These are phyloP conservation scores for Pythium rhizo-oryzae DNA, from an alignment of 352 stramenopile genomes.

Conservation along the genomic window DNA sequence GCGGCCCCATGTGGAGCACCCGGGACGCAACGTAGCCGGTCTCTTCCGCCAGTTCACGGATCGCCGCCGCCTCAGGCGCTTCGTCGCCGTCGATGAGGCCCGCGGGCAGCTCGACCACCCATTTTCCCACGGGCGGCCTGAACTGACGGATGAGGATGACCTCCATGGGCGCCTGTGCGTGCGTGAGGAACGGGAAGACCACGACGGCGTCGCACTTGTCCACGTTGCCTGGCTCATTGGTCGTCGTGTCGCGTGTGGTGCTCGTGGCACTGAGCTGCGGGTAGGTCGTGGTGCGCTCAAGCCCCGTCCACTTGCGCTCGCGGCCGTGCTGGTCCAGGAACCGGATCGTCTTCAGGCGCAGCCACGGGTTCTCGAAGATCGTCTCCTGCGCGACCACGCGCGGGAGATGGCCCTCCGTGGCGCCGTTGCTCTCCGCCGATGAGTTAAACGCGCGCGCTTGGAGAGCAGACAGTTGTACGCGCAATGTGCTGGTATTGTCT, in stretches of 20 bases:
- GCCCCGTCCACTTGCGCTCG: conserved; percentile 62
- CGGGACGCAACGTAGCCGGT: conserved; percentile 81
- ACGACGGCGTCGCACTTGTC: conserved; percentile 68
- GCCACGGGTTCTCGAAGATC: conserved; percentile 70
- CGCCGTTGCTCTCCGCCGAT: background rate
- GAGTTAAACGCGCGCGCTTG: background rate
- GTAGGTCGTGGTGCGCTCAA: conserved; percentile 71
- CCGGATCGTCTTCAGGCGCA: conserved; percentile 64
- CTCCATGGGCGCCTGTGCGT: conserved; percentile 27
- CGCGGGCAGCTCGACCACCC: conserved; percentile 91
- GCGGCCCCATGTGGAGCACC: conserved; percentile 70
- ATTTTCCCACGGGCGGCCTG: conserved; percentile 80
- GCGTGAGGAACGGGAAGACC: conserved; percentile 72
- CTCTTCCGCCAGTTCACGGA: conserved; percentile 89
- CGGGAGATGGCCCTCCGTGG: conserved; percentile 25
- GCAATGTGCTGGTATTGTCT: background rate
- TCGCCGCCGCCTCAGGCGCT: conserved; percentile 65
- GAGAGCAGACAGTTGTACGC: background rate
- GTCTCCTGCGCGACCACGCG: conserved; percentile 54
- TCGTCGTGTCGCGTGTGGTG: background rate
- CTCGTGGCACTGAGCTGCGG: conserved; percentile 27
- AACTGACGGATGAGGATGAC: conserved; percentile 92
- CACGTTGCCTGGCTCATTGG: too few species aligned
- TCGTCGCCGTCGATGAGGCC: conserved; percentile 91
- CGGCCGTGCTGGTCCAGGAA: conserved; percentile 56